phyloP scores from a whole-genome alignment of 192 early-diverging fungal species.

The Piromyces sp. region DNA sequence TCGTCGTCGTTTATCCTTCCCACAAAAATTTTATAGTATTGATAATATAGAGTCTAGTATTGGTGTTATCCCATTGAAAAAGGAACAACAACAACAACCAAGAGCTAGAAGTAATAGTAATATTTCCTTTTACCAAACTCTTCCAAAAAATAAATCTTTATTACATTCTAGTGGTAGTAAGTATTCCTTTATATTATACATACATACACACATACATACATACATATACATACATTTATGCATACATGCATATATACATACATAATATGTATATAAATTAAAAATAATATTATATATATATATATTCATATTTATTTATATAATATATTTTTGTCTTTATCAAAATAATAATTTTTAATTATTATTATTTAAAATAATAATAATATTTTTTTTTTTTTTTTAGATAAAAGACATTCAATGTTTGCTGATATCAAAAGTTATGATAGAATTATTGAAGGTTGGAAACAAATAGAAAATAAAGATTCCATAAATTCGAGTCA shows the following conservation, averaged over 20 bases:
- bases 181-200: too few species aligned
- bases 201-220: too few species aligned
- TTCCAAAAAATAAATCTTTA: neutral
- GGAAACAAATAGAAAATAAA: neutral
- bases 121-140: neutral
- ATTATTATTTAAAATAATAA: neutral
- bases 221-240: too few species aligned
- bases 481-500: neutral
- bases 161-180: neutral
- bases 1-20: neutral
- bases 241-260: too few species aligned
- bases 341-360: neutral
- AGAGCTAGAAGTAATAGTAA: neutral
- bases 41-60: neutral
- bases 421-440: neutral
- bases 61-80: neutral
- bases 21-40: neutral
- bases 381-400: neutral
- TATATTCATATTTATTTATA: too few species aligned
- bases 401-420: neutral
- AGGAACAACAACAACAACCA: neutral
- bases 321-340: too few species aligned
- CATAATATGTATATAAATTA: too few species aligned
- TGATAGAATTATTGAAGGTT: neutral
- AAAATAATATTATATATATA: too few species aligned